Percentiles rank a stretch among this genome's conserved stretches.
Conservation (phyloP, 2,329 filamentous ascomycete species). For the Biscogniauxia sp. region DNA sequence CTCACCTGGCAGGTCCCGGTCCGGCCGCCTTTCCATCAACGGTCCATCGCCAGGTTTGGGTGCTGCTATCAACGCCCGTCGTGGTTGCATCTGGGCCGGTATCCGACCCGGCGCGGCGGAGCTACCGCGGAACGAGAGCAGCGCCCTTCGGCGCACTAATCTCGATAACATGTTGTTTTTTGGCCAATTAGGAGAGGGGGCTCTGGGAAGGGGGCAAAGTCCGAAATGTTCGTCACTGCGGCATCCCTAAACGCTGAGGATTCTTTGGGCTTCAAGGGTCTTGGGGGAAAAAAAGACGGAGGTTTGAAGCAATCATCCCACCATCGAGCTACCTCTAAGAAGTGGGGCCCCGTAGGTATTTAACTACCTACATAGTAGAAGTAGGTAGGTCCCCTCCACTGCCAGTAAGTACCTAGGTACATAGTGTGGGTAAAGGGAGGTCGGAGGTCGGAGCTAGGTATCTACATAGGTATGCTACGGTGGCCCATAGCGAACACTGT, state of each 20-base stretch:
- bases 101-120: slow-evolving; percentile 11
- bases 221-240: too few relatives aligned
- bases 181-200: slow-evolving; percentile 1
- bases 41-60: slow-evolving; percentile 61
- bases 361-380: too few relatives aligned
- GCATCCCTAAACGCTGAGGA: background rate
- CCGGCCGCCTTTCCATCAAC: slow-evolving; percentile 61
- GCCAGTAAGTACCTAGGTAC: too few relatives aligned
- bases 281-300: background rate
- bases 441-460: slow-evolving; percentile 5
- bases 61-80: slow-evolving; percentile 52
- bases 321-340: slow-evolving; percentile 14
- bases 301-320: slow-evolving; percentile 17
- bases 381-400: too few relatives aligned
- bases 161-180: slow-evolving; percentile 33
- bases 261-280: background rate
- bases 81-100: slow-evolving; percentile 15
- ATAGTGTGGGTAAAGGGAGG: too few relatives aligned
- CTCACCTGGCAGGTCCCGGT: slow-evolving; percentile 65
- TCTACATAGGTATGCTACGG: too few relatives aligned
- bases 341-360: too few relatives aligned
- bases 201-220: background rate
- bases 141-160: slow-evolving; percentile 32
- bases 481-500: too few relatives aligned
- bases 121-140: slow-evolving; percentile 22